Evolutionary conservation across 2,329 filamentous ascomycete genomes (phyloP).

Genomic region (Periglandula ipomoeae): DNA sequence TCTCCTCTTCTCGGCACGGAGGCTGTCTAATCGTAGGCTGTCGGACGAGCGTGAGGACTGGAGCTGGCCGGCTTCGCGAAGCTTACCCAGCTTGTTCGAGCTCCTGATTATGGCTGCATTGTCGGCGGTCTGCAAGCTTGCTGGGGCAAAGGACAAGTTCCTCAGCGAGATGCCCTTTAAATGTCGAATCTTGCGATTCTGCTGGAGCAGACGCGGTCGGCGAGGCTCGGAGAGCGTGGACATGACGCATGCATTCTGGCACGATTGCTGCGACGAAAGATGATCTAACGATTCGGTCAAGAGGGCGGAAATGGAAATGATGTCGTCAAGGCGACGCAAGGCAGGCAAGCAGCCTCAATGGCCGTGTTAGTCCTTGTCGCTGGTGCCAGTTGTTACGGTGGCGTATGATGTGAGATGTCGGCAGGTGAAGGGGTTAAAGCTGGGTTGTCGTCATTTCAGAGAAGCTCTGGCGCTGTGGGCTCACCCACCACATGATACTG

Average conservation of each 20-base stretch:
- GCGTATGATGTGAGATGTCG: no score
- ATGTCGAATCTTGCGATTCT: constrained; percentile 85
- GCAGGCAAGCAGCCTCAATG: neutral
- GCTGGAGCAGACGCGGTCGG: constrained; percentile 46
- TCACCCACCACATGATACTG: no score
- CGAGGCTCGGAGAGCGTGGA: constrained; percentile 28
- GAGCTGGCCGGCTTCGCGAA: constrained; percentile 38
- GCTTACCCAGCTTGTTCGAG: constrained; percentile 53
- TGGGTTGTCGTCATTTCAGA: no score
- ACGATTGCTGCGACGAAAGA: constrained; percentile 1
- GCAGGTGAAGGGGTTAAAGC: no score
- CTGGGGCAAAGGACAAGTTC: constrained; percentile 63
- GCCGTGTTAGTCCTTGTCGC: neutral
- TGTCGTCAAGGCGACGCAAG: neutral
- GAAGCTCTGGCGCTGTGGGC: no score
- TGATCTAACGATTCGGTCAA: neutral
- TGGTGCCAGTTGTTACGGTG: no score
- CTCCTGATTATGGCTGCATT: constrained; percentile 65
- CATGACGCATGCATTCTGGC: constrained; percentile 18
- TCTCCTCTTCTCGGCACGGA: constrained; percentile 8
- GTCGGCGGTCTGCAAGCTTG: constrained; percentile 62
- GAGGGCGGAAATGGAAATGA: neutral
- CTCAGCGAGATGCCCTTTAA: constrained; percentile 79
- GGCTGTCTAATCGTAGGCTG: constrained; percentile 9
- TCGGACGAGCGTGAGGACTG: constrained; percentile 43